Evolutionary conservation across 495 filamentous ascomycete species (phyloP).

Genomic region (Mycothermus thermophilus): DNA sequence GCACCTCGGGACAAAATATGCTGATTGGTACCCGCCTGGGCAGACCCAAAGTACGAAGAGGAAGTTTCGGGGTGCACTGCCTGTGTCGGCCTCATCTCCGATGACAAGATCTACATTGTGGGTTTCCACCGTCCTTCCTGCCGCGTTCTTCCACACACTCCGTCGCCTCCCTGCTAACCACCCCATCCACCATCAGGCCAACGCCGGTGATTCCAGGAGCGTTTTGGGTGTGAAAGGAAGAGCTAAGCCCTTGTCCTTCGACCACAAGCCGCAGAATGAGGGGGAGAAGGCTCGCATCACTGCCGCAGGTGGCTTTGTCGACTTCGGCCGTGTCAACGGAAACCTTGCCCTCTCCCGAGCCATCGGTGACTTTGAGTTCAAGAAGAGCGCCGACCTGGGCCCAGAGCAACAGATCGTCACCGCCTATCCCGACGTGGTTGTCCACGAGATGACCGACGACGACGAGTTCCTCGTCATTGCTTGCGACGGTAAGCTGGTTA

Average conservation of each 20-base stretch:
- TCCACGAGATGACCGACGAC: slow-evolving; percentile 80
- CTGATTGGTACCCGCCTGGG: slow-evolving; percentile 11
- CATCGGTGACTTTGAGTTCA: slow-evolving; percentile 99
- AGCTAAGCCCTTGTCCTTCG: slow-evolving; percentile 91
- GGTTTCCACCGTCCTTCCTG: slow-evolving; percentile 7
- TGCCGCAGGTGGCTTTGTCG: slow-evolving; percentile 92
- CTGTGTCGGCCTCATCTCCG: slow-evolving; percentile 73
- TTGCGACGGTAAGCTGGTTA: slow-evolving; percentile 64
- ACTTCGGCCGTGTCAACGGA: slow-evolving; percentile 96
- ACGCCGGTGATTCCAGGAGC: slow-evolving; percentile 88
- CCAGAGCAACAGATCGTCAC: slow-evolving; percentile 98
- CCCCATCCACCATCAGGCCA: slow-evolving; percentile 46
- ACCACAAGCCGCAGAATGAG: slow-evolving; percentile 98
- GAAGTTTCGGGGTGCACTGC: slow-evolving; percentile 97
- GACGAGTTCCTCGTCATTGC: slow-evolving; percentile 96
- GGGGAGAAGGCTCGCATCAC: slow-evolving; percentile 94
- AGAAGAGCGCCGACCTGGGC: slow-evolving; percentile 91
- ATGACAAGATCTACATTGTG: slow-evolving; percentile 89
- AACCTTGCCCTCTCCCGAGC: slow-evolving; percentile 95
- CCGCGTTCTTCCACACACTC: not conserved
- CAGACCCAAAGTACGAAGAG: slow-evolving; percentile 92
- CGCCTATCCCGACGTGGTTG: slow-evolving; percentile 82
- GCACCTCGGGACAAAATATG: not conserved
- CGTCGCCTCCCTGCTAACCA: slow-evolving; percentile 5
- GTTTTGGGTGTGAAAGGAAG: slow-evolving; percentile 91